Conservation (phyloP, 106 monocot species). For the Alisma plantagoaquatica region DNA sequence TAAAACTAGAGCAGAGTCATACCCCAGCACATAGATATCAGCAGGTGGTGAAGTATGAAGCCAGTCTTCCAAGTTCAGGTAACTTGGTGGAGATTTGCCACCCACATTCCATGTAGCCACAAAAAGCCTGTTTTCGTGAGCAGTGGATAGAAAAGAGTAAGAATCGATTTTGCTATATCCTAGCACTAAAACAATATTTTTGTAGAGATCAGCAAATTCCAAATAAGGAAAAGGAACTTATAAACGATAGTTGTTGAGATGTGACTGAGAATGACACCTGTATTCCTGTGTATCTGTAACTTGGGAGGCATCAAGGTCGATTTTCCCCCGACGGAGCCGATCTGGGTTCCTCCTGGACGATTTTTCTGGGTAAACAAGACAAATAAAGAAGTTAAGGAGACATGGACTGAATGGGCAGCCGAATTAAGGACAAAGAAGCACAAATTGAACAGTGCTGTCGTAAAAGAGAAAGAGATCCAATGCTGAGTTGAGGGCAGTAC, state of each 20-base stretch:
- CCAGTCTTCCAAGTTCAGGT: conserved; percentile 69
- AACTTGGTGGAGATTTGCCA: conserved; percentile 57
- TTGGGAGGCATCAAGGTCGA: conserved; percentile 40
- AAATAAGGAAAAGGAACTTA: not conserved
- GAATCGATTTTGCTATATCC: not conserved
- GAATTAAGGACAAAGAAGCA: too few species aligned
- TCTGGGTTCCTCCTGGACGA: conserved; percentile 29
- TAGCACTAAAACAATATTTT: not conserved
- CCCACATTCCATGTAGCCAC: conserved; percentile 79
- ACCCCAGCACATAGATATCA: conserved; percentile 75
- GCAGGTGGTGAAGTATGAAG: conserved; percentile 71
- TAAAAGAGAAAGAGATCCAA: too few species aligned
- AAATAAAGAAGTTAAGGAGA: conserved; percentile 1
- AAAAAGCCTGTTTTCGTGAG: conserved; percentile 34
- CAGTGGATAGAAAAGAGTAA: not conserved
- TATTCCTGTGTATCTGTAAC: conserved; percentile 55
- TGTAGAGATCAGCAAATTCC: not conserved
- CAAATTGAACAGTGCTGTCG: too few species aligned
- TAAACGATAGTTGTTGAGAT: not conserved
- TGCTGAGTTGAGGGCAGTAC: too few species aligned
- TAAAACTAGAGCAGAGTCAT: not conserved
- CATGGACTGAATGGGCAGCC: too few species aligned
- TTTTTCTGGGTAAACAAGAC: conserved; percentile 28
- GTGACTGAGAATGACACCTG: conserved; percentile 22
- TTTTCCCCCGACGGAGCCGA: conserved; percentile 28